Base-by-base conservation (phyloP, 2,329 filamentous ascomycete genomes). In the Thelonectria discophora region DNA sequence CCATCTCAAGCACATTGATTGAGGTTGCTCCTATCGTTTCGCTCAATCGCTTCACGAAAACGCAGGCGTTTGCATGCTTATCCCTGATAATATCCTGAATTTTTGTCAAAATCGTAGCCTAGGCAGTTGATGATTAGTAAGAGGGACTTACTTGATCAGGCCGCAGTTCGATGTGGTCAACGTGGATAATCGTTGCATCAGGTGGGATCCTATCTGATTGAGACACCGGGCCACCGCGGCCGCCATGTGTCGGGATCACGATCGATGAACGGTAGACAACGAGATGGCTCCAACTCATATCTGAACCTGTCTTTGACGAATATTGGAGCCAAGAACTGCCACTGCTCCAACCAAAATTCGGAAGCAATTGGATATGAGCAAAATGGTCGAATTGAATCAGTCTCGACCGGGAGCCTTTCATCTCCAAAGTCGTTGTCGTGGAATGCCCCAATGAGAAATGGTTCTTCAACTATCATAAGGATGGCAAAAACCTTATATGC, bases 31-130 rank as follows among this genome's bases (percentile, higher is more conserved):
- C 13, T 15, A 20, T 20, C 27, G 9, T 13, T 3, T 27, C 4
- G 27, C 20, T 49, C 11, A 58, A 11, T 45, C 34, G 21, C 21
- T 63, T 63, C 5, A 63, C 1, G 1, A 55, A 55, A 24, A 63
- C 46, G 3, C 45, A 39, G n/a, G 21, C 45, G 32, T 63, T 54
- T 3, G 24, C 30, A 17, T 10, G 5, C 2, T 46, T 21, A 27
- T 60, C 57, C 20, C 21, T 42, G 12, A 32, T 3, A 13, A 18
- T n/a, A 20, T 21, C 9, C 57, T 59, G n/a, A 30, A 8, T 20
- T 43, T 5, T 39, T 27, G 15, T 43, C 11, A 42, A 43, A 4
- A 2, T 30, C 4, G 2, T 30, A n/a, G 12, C 9, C 2, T n/a
- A 15, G 4, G 21, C 11, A 15, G 12, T 27, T 15, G n/a, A n/a